phyloP scores from a whole-genome alignment of 305 asterid species.

The Fraxinus platypoda region DNA sequence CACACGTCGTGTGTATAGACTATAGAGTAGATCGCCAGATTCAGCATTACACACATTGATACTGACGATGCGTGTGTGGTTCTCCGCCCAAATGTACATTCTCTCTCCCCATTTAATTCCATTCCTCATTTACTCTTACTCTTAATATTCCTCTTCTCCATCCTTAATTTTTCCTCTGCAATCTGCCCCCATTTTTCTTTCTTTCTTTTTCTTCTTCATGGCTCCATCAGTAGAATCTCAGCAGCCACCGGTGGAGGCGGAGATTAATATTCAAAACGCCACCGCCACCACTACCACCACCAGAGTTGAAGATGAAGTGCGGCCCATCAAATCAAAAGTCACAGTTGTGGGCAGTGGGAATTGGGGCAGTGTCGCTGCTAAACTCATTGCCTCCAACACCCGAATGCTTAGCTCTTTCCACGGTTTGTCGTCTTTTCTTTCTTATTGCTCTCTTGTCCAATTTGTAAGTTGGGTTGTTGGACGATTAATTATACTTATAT shows the following conservation, averaged over 20 bases:
- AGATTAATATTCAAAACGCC: not conserved
- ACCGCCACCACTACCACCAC: not conserved
- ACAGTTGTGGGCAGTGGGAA: constrained; percentile 89
- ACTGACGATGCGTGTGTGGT: constrained; percentile 54
- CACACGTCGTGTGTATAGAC: constrained; percentile 28
- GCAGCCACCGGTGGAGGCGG: constrained; percentile 3
- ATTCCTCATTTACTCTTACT: constrained; percentile 8
- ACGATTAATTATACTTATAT: no score
- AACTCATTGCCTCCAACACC: constrained; percentile 81
- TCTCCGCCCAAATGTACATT: constrained; percentile 57
- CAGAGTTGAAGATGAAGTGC: constrained; percentile 16
- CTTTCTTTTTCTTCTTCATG: constrained; percentile 27
- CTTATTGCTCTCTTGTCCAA: not conserved
- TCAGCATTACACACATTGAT: constrained; percentile 54
- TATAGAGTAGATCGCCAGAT: constrained; percentile 71
- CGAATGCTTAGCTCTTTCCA: constrained; percentile 55
- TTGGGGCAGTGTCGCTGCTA: constrained; percentile 93
- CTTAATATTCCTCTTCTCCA: constrained; percentile 36
- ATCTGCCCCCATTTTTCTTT: not conserved
- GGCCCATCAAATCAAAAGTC: constrained; percentile 47
- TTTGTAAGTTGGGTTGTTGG: not conserved
- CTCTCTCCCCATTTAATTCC: constrained; percentile 34
- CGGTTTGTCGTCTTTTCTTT: constrained; percentile 34
- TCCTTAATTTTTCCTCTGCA: not conserved
- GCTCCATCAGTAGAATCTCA: constrained; percentile 41